phyloP scores from a whole-genome alignment of 495 filamentous ascomycete genomes.

The Penicillium bovifimosum region DNA sequence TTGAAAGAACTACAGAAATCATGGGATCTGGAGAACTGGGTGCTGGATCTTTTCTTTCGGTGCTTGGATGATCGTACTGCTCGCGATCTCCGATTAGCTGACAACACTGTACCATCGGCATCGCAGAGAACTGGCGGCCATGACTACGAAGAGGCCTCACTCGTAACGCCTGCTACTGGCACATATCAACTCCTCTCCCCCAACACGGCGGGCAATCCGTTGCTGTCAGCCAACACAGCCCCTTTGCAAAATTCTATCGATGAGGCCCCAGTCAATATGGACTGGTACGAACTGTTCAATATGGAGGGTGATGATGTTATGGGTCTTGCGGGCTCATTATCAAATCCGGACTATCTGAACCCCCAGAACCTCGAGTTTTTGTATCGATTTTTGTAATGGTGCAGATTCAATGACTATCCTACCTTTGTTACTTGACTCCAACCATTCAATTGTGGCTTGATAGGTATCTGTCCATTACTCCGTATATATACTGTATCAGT shows the following conservation, averaged over 20 bases:
- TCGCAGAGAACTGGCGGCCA: neutral
- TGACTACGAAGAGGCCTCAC: neutral
- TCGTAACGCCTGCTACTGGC: neutral
- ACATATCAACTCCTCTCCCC: neutral
- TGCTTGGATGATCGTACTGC: constrained; percentile 43
- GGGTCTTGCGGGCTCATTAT: constrained; percentile 27
- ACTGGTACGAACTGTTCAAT: constrained; percentile 36
- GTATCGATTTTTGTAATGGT: constrained; percentile 32
- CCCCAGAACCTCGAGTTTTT: constrained; percentile 38
- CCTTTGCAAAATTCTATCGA: constrained; percentile 1
- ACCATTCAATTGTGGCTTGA: neutral
- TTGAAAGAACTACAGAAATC: constrained; percentile 44
- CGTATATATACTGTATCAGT: too few species aligned
- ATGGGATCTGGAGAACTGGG: constrained; percentile 46
- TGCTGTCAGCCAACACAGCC: neutral
- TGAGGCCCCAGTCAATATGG: constrained; percentile 21
- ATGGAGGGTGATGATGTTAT: constrained; percentile 33
- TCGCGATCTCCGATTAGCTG: constrained; percentile 28
- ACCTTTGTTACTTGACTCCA: neutral
- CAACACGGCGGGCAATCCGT: neutral
- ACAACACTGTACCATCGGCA: constrained; percentile 5
- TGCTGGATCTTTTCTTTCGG: constrained; percentile 42
- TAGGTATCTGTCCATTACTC: neutral
- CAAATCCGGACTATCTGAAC: constrained; percentile 32
- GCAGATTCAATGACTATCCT: neutral